phyloP scores from a whole-genome alignment of 2,329 filamentous ascomycete genomes.

The Aureobasidium sp. region DNA sequence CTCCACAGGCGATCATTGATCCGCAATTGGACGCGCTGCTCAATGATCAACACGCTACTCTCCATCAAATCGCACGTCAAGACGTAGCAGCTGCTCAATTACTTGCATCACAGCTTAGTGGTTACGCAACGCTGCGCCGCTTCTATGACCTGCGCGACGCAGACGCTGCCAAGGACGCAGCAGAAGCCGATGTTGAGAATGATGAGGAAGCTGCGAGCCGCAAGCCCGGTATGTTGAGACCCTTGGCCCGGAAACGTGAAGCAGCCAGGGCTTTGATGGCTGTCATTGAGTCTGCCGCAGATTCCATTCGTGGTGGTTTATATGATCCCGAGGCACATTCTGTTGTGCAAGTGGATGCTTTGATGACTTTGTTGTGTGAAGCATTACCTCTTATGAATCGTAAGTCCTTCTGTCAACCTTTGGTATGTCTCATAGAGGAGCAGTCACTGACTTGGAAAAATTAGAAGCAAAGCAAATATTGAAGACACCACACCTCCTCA shows the following conservation, averaged over 20 bases:
- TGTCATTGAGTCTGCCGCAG: slow-evolving; percentile 78
- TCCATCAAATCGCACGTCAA: slow-evolving; percentile 63
- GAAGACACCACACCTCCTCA: slow-evolving; percentile 64
- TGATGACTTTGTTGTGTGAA: slow-evolving; percentile 78
- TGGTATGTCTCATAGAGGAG: slow-evolving; percentile 15
- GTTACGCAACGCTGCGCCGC: slow-evolving; percentile 82
- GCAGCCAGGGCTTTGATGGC: slow-evolving; percentile 69
- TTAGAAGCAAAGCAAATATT: slow-evolving; percentile 45
- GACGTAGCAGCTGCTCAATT: slow-evolving; percentile 78
- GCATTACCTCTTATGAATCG: slow-evolving; percentile 67
- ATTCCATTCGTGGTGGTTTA: slow-evolving; percentile 84
- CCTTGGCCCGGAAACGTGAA: slow-evolving; percentile 57
- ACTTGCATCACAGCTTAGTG: slow-evolving; percentile 77
- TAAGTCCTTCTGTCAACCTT: slow-evolving; percentile 24
- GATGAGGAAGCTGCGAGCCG: slow-evolving; percentile 22
- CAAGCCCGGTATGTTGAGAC: slow-evolving; percentile 31
- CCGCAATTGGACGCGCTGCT: slow-evolving; percentile 63
- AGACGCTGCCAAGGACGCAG: slow-evolving; percentile 30
- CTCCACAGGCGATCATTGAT: slow-evolving; percentile 65
- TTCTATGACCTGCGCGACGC: slow-evolving; percentile 87
- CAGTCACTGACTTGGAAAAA: slow-evolving; percentile 10
- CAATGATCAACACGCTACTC: slow-evolving; percentile 60
- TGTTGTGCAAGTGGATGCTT: slow-evolving; percentile 80
- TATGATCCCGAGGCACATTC: slow-evolving; percentile 75
- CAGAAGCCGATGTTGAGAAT: slow-evolving; percentile 7